A percentile compares a stretch with the other conserved stretches of the same genome.
Conservation (phyloP, 306 rosid genomes). For the Cicer bijugum region DNA sequence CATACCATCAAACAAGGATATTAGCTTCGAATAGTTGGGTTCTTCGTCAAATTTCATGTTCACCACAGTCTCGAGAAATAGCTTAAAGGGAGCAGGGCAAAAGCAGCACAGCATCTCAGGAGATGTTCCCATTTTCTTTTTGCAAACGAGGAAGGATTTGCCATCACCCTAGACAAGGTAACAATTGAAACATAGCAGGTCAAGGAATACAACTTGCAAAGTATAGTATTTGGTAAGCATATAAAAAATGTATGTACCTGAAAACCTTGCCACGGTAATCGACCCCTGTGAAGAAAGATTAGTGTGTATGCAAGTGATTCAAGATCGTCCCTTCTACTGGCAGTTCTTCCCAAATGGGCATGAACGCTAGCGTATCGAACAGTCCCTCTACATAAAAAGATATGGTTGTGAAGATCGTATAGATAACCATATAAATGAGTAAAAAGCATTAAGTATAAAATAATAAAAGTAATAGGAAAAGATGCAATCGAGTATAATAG, state of each 20-base stretch:
- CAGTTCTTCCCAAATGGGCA: conserved; percentile 97
- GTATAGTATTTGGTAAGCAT: conserved; percentile 24
- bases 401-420: not conserved
- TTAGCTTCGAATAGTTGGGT: conserved; percentile 84
- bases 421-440: conserved; percentile 26
- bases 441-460: conserved; percentile 27
- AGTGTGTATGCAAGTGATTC: conserved; percentile 97
- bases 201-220: conserved; percentile 19
- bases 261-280: conserved; percentile 98
- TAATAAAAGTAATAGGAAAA: conserved; percentile 44
- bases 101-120: conserved; percentile 92
- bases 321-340: conserved; percentile 97
- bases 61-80: conserved; percentile 88
- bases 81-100: conserved; percentile 85
- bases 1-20: conserved; percentile 80
- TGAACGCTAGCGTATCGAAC: conserved; percentile 98
- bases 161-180: conserved; percentile 64
- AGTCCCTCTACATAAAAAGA: conserved; percentile 67
- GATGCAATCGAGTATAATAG: not conserved
- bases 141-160: conserved; percentile 94
- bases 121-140: conserved; percentile 95
- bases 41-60: conserved; percentile 98
- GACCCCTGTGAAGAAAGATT: conserved; percentile 84
- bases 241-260: conserved; percentile 59
- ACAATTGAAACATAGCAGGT: not conserved